A percentile compares a stretch with the other conserved stretches of the same genome.
Evolutionary conservation across 176 grass and related monocot genomes (phyloP).

Genomic region (Phoenix roebelenii): DNA sequence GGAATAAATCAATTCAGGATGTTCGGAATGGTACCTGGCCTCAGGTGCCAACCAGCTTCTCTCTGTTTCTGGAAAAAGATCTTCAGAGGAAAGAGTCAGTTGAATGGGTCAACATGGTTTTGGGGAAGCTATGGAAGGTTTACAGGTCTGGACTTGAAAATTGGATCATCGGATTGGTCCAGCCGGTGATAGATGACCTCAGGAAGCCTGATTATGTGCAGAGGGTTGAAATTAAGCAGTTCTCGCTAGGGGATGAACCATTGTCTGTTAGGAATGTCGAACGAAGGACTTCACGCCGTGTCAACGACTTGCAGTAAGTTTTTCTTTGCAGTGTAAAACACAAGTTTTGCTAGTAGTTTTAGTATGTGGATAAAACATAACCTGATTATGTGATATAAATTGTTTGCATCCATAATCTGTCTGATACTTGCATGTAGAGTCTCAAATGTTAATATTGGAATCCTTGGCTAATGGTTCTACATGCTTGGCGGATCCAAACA

Average conservation of each 20-base stretch:
- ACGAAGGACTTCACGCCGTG: conserved; percentile 58
- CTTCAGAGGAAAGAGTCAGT: conserved; percentile 96
- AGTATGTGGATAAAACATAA: too few relatives aligned
- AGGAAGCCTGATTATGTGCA: conserved; percentile 87
- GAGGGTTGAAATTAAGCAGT: conserved; percentile 90
- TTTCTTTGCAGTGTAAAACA: background rate
- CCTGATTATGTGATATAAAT: too few relatives aligned
- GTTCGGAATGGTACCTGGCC: conserved; percentile 79
- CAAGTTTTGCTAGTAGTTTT: background rate
- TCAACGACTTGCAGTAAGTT: conserved; percentile 87
- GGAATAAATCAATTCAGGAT: conserved; percentile 46
- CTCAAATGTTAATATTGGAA: too few relatives aligned
- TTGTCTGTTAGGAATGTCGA: conserved; percentile 91
- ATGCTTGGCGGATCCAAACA: too few relatives aligned
- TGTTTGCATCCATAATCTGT: too few relatives aligned
- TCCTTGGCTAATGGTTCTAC: too few relatives aligned
- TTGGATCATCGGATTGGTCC: conserved; percentile 85
- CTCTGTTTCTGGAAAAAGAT: conserved; percentile 86
- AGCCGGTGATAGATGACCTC: conserved; percentile 82
- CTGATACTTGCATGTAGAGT: too few relatives aligned
- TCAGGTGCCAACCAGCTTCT: conserved; percentile 92
- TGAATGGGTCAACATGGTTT: conserved; percentile 99
- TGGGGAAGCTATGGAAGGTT: conserved; percentile 94
- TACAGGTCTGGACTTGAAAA: conserved; percentile 82
- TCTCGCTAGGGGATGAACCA: conserved; percentile 85